Evolutionary conservation across 345 rosid species (phyloP).

Genomic region (Hibiscus trionum): DNA sequence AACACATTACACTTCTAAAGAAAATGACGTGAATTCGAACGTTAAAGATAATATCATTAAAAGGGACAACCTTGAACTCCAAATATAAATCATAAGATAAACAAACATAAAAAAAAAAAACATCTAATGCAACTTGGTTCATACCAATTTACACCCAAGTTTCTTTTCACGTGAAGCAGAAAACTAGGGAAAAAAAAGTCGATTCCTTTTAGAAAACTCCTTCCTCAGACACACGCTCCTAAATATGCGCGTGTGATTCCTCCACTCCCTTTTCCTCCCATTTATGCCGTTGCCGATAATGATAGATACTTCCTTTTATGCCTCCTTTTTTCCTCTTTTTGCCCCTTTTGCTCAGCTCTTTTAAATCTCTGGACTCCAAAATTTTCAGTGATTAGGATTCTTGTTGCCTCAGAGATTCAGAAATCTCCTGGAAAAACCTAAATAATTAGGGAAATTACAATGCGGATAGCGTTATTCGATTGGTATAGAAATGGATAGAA

Average conservation of each 20-base stretch:
- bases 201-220: neutral
- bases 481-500: constrained; percentile 18
- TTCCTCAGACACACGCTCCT: neutral
- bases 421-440: neutral
- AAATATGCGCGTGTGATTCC: neutral
- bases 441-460: neutral
- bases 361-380: neutral
- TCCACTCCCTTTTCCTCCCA: neutral
- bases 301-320: neutral
- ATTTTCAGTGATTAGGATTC: neutral
- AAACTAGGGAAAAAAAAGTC: no score
- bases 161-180: neutral
- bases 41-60: no score
- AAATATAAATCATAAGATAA: no score
- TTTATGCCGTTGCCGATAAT: neutral
- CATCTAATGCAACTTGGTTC: neutral
- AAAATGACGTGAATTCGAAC: no score
- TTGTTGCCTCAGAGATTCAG: neutral
- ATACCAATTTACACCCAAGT: neutral
- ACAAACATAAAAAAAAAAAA: no score
- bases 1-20: no score
- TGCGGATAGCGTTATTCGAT: constrained; percentile 4
- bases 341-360: neutral
- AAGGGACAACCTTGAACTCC: no score
- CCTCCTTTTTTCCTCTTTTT: neutral